A percentile compares a stretch with the other conserved stretches of the same genome.
phyloP scores from a whole-genome alignment of 2,329 filamentous ascomycete genomes.

The Fusarium tupiense region DNA sequence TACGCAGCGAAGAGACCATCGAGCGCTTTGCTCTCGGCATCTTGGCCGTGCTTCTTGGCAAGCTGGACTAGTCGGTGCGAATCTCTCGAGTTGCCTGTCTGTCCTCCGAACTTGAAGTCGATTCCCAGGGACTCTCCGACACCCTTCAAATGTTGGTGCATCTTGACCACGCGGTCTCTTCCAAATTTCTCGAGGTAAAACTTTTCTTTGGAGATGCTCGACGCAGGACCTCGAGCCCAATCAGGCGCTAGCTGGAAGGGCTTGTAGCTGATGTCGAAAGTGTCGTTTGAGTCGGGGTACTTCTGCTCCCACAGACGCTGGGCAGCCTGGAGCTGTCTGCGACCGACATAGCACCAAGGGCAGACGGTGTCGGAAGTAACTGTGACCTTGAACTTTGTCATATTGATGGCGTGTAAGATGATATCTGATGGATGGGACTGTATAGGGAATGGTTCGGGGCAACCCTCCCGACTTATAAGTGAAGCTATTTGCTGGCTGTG shows the following conservation, averaged over 20 bases:
- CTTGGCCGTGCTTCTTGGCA: conserved; percentile 58
- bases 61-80: conserved; percentile 72
- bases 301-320: conserved; percentile 53
- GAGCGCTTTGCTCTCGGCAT: conserved; percentile 67
- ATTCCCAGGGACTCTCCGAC: conserved; percentile 52
- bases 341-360: conserved; percentile 63
- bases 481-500: conserved; percentile 2
- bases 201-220: conserved; percentile 50
- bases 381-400: conserved; percentile 66
- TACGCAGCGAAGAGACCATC: conserved; percentile 54
- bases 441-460: not conserved
- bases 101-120: conserved; percentile 68
- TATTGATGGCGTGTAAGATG: conserved; percentile 47
- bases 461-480: conserved; percentile 9
- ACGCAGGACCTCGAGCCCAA: conserved; percentile 43
- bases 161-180: conserved; percentile 60
- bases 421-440: not conserved
- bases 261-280: conserved; percentile 59
- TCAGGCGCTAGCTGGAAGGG: conserved; percentile 57
- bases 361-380: conserved; percentile 62
- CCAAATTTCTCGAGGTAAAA: conserved; percentile 67
- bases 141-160: conserved; percentile 44
- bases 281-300: conserved; percentile 65
- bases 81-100: conserved; percentile 80
- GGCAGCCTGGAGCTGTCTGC: conserved; percentile 57